Evolutionary conservation across 2,329 filamentous ascomycete species (phyloP).

Genomic region (Saccharata proteae): DNA sequence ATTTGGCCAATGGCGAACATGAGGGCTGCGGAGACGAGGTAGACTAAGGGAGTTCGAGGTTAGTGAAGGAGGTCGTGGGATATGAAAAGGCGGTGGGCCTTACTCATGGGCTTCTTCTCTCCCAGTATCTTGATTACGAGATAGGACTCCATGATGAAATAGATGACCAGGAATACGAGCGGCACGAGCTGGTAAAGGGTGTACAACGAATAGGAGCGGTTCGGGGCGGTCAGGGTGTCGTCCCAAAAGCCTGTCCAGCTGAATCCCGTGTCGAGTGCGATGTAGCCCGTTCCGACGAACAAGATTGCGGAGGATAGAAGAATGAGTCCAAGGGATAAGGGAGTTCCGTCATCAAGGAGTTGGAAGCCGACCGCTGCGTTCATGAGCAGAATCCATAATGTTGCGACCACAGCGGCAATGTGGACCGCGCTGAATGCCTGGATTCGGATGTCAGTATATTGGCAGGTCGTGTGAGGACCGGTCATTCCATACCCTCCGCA

Average conservation of each 20-base stretch:
- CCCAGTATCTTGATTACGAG: constrained; percentile 78
- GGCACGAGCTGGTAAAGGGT: constrained; percentile 87
- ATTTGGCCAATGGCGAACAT: constrained; percentile 88
- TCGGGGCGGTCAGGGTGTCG: constrained; percentile 33
- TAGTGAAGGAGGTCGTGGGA: neutral
- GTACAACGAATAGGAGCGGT: constrained; percentile 74
- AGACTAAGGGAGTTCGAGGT: constrained; percentile 42
- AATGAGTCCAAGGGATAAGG: constrained; percentile 67
- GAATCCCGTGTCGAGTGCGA: constrained; percentile 86
- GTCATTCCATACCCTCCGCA: constrained; percentile 52
- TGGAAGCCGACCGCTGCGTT: constrained; percentile 92
- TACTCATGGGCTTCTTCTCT: constrained; percentile 80
- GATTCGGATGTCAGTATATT: constrained; percentile 1
- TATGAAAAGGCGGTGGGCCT: constrained; percentile 14
- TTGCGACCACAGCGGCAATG: constrained; percentile 77
- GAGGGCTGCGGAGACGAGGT: constrained; percentile 59
- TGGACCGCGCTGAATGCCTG: constrained; percentile 84
- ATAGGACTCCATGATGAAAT: constrained; percentile 70
- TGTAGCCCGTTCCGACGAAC: constrained; percentile 87
- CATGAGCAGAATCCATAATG: constrained; percentile 80
- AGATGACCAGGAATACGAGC: constrained; percentile 77
- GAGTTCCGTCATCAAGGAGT: constrained; percentile 83
- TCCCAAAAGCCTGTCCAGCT: constrained; percentile 72
- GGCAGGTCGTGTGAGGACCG: neutral
- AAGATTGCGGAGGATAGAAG: constrained; percentile 56